Percentiles rank a stretch among this genome's conserved stretches.
Conservation (phyloP, 2,329 filamentous ascomycete genomes). For the Aspergillus fischeri region DNA sequence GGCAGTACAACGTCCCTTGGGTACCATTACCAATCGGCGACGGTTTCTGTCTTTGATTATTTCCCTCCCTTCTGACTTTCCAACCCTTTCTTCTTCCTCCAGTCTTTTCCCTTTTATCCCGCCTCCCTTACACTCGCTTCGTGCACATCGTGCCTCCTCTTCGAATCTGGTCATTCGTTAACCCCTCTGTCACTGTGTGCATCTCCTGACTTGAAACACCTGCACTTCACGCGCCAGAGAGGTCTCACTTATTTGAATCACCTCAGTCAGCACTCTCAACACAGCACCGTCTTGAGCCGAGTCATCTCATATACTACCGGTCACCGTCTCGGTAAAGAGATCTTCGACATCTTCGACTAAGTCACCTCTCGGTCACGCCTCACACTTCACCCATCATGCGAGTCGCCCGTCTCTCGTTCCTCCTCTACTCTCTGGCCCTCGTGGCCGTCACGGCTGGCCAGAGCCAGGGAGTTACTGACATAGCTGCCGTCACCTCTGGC, state of each 20-base stretch:
- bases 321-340: neutral
- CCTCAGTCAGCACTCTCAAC: neutral
- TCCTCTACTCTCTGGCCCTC: constrained; percentile 32
- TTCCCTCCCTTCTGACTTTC: neutral
- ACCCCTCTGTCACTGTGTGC: constrained; percentile 6
- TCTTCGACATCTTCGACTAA: neutral
- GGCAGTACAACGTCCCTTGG: neutral
- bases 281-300: neutral
- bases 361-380: neutral
- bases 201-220: neutral
- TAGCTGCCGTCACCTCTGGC: constrained; percentile 13
- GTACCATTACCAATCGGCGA: neutral
- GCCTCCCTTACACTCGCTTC: constrained; percentile 7
- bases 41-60: neutral
- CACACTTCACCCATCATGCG: constrained; percentile 25
- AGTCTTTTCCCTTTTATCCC: neutral
- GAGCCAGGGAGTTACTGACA: constrained; percentile 18
- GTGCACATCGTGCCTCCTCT: constrained; percentile 6
- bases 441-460: constrained; percentile 28
- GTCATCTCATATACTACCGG: neutral
- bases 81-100: neutral
- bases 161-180: constrained; percentile 17
- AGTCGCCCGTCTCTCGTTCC: constrained; percentile 26
- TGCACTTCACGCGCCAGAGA: neutral
- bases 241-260: neutral